A percentile compares a stretch with the other conserved stretches of the same genome.
These are phyloP conservation scores for Fusarium sp. DNA, from an alignment of 2,329 filamentous ascomycete species.

Conservation along the genomic window DNA sequence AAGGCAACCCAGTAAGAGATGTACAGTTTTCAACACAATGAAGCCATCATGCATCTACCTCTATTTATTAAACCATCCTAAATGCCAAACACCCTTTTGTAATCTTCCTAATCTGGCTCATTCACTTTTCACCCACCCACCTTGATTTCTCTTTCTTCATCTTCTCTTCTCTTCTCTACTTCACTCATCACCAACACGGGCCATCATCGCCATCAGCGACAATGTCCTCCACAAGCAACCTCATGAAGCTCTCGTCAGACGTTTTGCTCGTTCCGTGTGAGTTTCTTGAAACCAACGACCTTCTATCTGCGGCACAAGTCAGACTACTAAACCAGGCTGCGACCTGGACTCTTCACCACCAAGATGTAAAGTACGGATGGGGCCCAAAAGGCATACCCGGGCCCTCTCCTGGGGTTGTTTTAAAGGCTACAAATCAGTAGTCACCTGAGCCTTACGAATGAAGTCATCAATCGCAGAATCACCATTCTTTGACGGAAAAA, in stretches of 20 bases:
- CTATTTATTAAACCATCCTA: not conserved
- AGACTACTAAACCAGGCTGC: not conserved
- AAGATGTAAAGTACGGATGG: not conserved
- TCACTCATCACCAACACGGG: not conserved
- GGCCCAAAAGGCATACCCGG: not conserved
- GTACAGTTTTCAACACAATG: too few relatives aligned
- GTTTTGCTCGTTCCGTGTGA: not conserved
- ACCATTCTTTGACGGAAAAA: not conserved
- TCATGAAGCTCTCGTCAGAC: not conserved
- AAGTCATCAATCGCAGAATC: not conserved
- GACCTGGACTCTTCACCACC: not conserved
- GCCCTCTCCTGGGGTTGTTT: not conserved
- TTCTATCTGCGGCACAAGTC: not conserved
- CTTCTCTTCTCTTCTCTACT: not conserved
- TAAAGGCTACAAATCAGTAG: not conserved
- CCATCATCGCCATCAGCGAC: not conserved
- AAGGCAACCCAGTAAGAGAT: too few relatives aligned
- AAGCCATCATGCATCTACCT: too few relatives aligned
- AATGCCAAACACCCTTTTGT: not conserved
- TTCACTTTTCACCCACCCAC: too few relatives aligned
- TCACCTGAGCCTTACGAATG: not conserved
- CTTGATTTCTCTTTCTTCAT: not conserved
- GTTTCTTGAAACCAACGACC: not conserved
- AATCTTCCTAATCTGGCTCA: not conserved
- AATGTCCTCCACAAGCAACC: not conserved